Evolutionary conservation across 805 yeast species (phyloP), one percentile per base, ranked within the genome.

Genomic region (Saccharomycopsis lassenensis): DNA sequence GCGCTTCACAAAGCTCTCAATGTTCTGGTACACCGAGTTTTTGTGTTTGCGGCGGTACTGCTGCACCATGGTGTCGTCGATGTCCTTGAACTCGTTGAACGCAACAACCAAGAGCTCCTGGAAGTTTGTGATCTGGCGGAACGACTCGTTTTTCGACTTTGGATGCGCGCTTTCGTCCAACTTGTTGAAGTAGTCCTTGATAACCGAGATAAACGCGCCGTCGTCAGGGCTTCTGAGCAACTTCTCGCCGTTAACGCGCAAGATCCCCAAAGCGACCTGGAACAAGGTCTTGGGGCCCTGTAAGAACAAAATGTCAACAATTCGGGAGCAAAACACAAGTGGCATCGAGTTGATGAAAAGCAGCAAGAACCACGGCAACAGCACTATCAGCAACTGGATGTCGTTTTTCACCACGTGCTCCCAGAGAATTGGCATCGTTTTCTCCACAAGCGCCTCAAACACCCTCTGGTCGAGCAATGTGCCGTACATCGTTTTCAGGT

Each of bases 401-500:
- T 91, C 97, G 46, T 78, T 59, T 34, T 69, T 67, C 3, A 63
- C 63, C 30, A 91, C 74, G 56, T 91, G 96, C 7, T 72, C 81
- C 80, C 94, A 82, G 34, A 91, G 54, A 14, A 82, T 53, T 1
- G 98, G 98, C 79, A 91, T 74, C 0, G 91, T 84, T 37, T 79
- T 82, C 52, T 80, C 83, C 1, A 91, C 94, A 37, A 91, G 66
- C 0, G 84, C 71, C 57, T 91, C 98, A 54, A 91, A 83, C 1
- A 91, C 98, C 48, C 77, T 74, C 60, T 91, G 98, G 53, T 91
- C 99, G 24, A 91, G 62, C 21, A 91, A 61, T 1, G 95, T 91
- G 18, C 99, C 99, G 51, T 89, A 89, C 98, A 91, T 91, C 1
- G 96, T 89, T 50, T 76, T 84, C 2, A 97, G 87, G 52, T 91